Percentiles rank a stretch among this genome's conserved stretches.
Evolutionary conservation across 345 rosid species (phyloP).

Genomic region (Stellera chamaejasme): DNA sequence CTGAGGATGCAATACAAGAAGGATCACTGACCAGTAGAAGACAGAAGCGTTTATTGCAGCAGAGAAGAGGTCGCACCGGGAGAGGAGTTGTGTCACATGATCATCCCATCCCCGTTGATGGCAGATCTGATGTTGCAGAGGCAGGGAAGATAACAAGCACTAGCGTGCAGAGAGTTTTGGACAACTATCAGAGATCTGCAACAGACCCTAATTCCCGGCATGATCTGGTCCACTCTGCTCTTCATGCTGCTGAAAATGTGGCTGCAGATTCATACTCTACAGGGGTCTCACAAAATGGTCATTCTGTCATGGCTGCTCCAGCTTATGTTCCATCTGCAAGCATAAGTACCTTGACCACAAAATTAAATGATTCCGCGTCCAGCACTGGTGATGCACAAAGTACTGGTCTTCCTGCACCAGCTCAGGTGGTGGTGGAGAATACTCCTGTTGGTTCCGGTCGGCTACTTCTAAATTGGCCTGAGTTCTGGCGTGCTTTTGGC

Average conservation of each 20-base stretch:
- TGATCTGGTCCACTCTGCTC: conserved; percentile 26
- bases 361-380: conserved; percentile 38
- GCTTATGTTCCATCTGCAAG: conserved; percentile 26
- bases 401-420: conserved; percentile 82
- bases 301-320: conserved; percentile 28
- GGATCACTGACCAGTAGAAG: conserved; percentile 71
- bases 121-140: conserved; percentile 49
- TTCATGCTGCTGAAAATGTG: conserved; percentile 40
- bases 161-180: conserved; percentile 36
- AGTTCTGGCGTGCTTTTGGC: conserved; percentile 98
- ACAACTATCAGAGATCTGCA: conserved; percentile 38
- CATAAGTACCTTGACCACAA: conserved; percentile 33
- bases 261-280: conserved; percentile 27
- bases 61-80: conserved; percentile 65
- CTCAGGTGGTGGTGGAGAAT: conserved; percentile 92
- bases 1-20: conserved; percentile 62
- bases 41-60: conserved; percentile 78
- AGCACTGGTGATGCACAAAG: conserved; percentile 33
- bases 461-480: conserved; percentile 89
- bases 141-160: conserved; percentile 35
- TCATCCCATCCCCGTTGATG: conserved; percentile 35
- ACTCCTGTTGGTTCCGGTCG: conserved; percentile 95
- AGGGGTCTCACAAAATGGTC: conserved; percentile 47
- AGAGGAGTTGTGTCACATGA: conserved; percentile 60
- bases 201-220: conserved; percentile 42